A percentile compares a stretch with the other conserved stretches of the same genome.
phyloP scores from a whole-genome alignment of 1,284 basidiomycete species.

The Leccinum pachyderme region DNA sequence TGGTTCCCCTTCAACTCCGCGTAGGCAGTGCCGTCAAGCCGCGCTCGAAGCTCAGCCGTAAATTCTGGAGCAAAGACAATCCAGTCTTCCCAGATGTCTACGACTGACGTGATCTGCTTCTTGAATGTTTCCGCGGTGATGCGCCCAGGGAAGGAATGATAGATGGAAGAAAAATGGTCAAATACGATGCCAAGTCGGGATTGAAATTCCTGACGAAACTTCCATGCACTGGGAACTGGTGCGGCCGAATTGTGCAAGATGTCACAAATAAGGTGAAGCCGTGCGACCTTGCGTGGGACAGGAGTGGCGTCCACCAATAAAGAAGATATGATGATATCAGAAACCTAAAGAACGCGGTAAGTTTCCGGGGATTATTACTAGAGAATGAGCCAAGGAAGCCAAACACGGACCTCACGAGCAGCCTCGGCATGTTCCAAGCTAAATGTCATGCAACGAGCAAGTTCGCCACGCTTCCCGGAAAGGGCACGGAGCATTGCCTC shows the following conservation, averaged over 20 bases:
- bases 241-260: constrained; percentile 96
- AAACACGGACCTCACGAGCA: constrained; percentile 71
- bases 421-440: constrained; percentile 94
- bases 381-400: not conserved
- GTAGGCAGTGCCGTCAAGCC: constrained; percentile 62
- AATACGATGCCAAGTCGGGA: constrained; percentile 84
- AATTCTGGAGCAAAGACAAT: constrained; percentile 88
- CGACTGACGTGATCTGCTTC: constrained; percentile 79
- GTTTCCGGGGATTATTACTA: not conserved
- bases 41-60: constrained; percentile 64
- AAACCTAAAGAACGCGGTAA: constrained; percentile 52
- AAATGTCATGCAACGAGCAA: constrained; percentile 94
- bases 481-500: constrained; percentile 87
- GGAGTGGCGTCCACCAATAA: constrained; percentile 85
- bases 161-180: constrained; percentile 90
- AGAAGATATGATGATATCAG: constrained; percentile 83
- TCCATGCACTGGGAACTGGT: constrained; percentile 87
- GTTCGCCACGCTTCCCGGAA: constrained; percentile 83
- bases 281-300: constrained; percentile 92
- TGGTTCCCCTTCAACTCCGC: constrained; percentile 32
- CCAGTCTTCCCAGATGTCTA: constrained; percentile 97
- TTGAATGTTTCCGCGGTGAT: constrained; percentile 95
- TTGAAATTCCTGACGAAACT: constrained; percentile 91
- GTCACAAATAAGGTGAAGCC: constrained; percentile 94
- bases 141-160: constrained; percentile 87